These are phyloP conservation scores for Acer saccharum DNA, from an alignment of 345 rosid genomes.

Conservation along the genomic window DNA sequence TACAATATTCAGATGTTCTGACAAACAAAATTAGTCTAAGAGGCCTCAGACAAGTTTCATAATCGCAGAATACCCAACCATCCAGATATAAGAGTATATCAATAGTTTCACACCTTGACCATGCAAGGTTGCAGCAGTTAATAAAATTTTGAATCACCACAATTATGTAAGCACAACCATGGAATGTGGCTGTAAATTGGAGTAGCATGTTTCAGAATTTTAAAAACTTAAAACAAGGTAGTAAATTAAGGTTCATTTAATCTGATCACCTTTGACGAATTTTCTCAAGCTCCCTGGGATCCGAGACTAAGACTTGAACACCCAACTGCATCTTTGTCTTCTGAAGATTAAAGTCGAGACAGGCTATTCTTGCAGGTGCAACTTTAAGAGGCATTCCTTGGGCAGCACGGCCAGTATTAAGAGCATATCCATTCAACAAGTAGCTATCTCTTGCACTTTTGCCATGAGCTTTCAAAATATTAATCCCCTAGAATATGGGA, in stretches of 20 bases:
- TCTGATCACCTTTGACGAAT: slow-evolving; percentile 78
- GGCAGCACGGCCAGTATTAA: slow-evolving; percentile 93
- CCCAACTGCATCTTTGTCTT: slow-evolving; percentile 97
- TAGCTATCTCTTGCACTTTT: slow-evolving; percentile 92
- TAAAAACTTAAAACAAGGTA: background rate
- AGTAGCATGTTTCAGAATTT: background rate
- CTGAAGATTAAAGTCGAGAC: slow-evolving; percentile 96
- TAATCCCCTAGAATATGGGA: slow-evolving; percentile 61
- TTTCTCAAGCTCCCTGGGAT: slow-evolving; percentile 99
- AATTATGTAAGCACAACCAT: background rate
- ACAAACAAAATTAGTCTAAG: background rate
- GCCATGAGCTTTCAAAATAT: slow-evolving; percentile 93
- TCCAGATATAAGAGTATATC: background rate
- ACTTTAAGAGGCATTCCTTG: slow-evolving; percentile 97
- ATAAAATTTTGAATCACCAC: background rate
- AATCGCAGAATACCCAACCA: background rate
- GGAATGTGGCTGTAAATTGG: background rate
- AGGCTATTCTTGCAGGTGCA: slow-evolving; percentile 87
- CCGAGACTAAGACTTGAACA: slow-evolving; percentile 85
- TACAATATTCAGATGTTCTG: background rate
- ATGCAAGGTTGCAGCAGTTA: background rate
- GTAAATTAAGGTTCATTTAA: slow-evolving; percentile 8
- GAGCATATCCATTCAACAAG: slow-evolving; percentile 88
- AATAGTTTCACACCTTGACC: background rate
- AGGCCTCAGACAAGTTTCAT: background rate